These are phyloP conservation scores for Brassica carinata DNA, from an alignment of 345 rosid species.

Conservation along the genomic window DNA sequence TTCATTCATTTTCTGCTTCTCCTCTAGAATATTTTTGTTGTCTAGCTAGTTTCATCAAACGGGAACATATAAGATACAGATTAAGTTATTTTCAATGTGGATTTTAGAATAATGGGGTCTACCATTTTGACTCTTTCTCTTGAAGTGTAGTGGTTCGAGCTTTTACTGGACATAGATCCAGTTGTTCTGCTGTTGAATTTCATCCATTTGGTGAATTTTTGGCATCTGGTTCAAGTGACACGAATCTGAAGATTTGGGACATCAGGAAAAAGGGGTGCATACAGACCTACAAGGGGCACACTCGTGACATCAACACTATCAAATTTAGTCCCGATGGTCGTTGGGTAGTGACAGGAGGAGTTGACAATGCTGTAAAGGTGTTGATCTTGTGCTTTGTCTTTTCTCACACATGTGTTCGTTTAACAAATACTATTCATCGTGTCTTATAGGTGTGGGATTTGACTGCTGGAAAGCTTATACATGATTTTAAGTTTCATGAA, in stretches of 20 bases:
- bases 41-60: neutral
- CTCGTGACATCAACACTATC: slow-evolving; percentile 74
- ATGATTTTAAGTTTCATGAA: slow-evolving; percentile 94
- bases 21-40: neutral
- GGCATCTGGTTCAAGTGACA: slow-evolving; percentile 89
- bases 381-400: neutral
- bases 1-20: slow-evolving; percentile 34
- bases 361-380: slow-evolving; percentile 89
- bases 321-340: slow-evolving; percentile 98
- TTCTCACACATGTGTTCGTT: neutral
- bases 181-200: slow-evolving; percentile 86
- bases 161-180: slow-evolving; percentile 94
- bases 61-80: neutral
- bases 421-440: neutral
- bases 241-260: slow-evolving; percentile 89
- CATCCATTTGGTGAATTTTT: slow-evolving; percentile 99
- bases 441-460: slow-evolving; percentile 58
- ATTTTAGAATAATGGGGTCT: slow-evolving; percentile 36
- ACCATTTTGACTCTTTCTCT: slow-evolving; percentile 54
- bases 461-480: slow-evolving; percentile 96
- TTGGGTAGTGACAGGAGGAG: slow-evolving; percentile 99
- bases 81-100: neutral
- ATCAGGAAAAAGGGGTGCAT: slow-evolving; percentile 93
- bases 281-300: slow-evolving; percentile 94
- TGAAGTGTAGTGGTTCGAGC: slow-evolving; percentile 99